Conservation (phyloP, 129 eudicot species). For the Saposhnikovia divaricata region DNA sequence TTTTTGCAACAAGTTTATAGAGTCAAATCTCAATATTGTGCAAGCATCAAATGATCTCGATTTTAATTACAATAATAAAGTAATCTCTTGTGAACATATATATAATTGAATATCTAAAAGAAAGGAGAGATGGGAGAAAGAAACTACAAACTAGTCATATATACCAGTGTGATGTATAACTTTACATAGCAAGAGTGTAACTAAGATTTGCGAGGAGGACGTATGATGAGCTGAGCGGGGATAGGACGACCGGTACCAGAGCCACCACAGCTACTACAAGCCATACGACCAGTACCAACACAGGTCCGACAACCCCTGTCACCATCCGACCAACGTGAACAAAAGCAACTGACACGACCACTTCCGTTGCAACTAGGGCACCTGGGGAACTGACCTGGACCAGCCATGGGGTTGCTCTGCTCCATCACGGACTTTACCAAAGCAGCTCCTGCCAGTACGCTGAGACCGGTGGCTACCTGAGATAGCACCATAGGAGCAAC, state of each 20-base stretch:
- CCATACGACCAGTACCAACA: conserved; percentile 85
- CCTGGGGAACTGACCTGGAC: conserved; percentile 47
- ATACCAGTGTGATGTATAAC: background rate
- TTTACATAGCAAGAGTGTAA: background rate
- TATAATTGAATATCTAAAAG: background rate
- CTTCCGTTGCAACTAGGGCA: conserved; percentile 83
- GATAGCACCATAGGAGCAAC: conserved; percentile 55
- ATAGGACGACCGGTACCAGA: conserved; percentile 82
- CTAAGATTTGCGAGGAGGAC: conserved; percentile 21
- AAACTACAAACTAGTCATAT: background rate
- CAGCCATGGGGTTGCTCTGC: conserved; percentile 46
- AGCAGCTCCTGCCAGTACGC: conserved; percentile 76
- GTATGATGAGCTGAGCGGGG: conserved; percentile 60
- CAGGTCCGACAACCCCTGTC: conserved; percentile 83
- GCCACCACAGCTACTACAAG: conserved; percentile 86
- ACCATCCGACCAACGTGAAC: conserved; percentile 88
- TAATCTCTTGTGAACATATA: background rate
- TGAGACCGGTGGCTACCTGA: conserved; percentile 67
- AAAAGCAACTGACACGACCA: conserved; percentile 66
- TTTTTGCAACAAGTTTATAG: background rate
- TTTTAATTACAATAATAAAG: background rate
- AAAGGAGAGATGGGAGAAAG: background rate
- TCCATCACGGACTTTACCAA: conserved; percentile 62
- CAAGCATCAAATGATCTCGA: background rate
- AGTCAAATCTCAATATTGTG: background rate